Base-by-base conservation (phyloP, 345 rosid species). In the Moringa oleifera region DNA sequence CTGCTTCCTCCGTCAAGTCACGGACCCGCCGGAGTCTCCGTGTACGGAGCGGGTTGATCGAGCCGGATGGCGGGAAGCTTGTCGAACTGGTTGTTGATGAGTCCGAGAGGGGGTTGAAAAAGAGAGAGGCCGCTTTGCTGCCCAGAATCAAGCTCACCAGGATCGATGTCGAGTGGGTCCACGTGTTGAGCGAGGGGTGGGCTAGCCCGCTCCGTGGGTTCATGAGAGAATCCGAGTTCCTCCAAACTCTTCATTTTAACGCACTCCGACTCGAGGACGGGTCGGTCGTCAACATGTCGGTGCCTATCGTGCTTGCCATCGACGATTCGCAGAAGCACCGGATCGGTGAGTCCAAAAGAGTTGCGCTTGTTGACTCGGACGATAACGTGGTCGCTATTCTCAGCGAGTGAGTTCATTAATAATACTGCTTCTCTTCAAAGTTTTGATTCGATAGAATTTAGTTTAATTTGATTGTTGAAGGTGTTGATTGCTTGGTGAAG, bases 141-240 rank as follows among this genome's bases (percentile, higher is more conserved):
- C 92, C 97, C 7, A 77, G 77, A 41, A 76, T 94, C 23, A 88
- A 77, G 80, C 83, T 94, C 3, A 73, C 89, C 20, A 49, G 63
- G 79, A 88, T 94, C 62, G 99, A 94, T 64, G 18, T 75, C 24
- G 83, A 94, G 69, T 90, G 99, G 99, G 86, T 88, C 69, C 96
- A 94, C 77, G 99, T 94, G n/a, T 68, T 94, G 66, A 85, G 97
- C 81, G 97, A 94, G 77, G 99, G 97, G 21, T 94, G 99, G 99
- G 97, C 97, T 49, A 94, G 99, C 53, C 99, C 99, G 7, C 88
- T 90, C 59, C 71, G 76, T 4, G 99, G 99, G 17, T 94, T 90
- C 93, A 94, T 94, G 99, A 85, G 87, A 75, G 90, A 90, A 81
- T 80, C 96, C 88, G 93, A 94, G 99, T 90, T 94, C 99, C 99